Percentiles rank a stretch among this genome's conserved stretches.
phyloP scores from a whole-genome alignment of 352 stramenopile species.

The Pythium brachiatum region DNA sequence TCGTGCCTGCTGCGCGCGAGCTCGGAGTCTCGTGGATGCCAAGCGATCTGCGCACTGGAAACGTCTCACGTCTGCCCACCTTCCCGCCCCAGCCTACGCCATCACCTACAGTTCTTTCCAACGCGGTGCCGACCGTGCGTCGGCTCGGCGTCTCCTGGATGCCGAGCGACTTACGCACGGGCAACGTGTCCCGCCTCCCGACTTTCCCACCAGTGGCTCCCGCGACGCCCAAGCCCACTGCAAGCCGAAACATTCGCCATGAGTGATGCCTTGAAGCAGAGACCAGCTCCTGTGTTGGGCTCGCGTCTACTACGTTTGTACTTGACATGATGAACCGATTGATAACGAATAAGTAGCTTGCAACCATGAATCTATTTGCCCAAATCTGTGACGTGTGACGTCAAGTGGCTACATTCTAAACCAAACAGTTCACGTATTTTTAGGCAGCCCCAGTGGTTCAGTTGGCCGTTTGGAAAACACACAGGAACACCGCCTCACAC shows the following conservation, averaged over 20 bases:
- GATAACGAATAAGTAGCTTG: too few relatives aligned
- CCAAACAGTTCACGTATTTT: not conserved
- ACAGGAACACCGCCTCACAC: too few relatives aligned
- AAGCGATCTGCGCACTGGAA: not conserved
- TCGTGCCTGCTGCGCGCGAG: not conserved
- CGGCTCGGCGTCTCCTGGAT: not conserved
- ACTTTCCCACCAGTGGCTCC: not conserved
- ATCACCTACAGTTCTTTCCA: not conserved
- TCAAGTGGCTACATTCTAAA: not conserved
- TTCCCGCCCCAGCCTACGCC: not conserved
- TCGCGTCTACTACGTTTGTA: too few relatives aligned
- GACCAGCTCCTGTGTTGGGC: too few relatives aligned
- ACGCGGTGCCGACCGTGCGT: too few relatives aligned
- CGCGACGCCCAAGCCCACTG: not conserved
- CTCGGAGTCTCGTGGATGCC: not conserved
- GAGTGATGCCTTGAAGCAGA: too few relatives aligned
- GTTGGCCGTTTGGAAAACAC: not conserved
- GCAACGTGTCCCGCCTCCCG: not conserved
- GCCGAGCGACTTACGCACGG: constrained; percentile 6
- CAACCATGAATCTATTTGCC: too few relatives aligned
- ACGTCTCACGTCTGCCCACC: not conserved
- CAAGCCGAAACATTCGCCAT: not conserved
- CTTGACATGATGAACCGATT: too few relatives aligned
- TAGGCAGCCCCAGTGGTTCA: not conserved
- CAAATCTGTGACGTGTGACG: not conserved